Conservation (phyloP, 2,329 filamentous ascomycete genomes). For the Graphiopsis chlorocephala region DNA sequence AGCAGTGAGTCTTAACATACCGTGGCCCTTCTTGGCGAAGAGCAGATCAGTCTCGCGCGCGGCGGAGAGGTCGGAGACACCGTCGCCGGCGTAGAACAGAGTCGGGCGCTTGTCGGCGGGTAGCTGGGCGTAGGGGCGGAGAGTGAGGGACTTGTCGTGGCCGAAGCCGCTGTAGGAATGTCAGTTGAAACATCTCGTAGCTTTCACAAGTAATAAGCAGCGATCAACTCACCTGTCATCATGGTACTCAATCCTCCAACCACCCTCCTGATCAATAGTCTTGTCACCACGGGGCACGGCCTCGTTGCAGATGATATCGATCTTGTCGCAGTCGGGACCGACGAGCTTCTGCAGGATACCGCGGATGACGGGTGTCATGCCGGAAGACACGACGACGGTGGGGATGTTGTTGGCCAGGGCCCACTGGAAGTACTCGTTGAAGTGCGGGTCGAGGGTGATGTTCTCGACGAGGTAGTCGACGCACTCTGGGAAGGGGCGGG, state of each 20-base stretch:
- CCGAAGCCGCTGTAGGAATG: conserved; percentile 65
- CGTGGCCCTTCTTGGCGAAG: conserved; percentile 88
- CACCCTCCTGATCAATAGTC: conserved; percentile 72
- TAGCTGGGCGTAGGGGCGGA: conserved; percentile 78
- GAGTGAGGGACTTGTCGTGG: conserved; percentile 94
- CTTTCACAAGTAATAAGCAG: not conserved
- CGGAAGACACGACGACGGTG: conserved; percentile 85
- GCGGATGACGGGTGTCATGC: conserved; percentile 89
- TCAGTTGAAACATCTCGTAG: not conserved
- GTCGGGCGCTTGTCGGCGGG: conserved; percentile 67
- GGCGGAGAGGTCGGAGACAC: conserved; percentile 87
- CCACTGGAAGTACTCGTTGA: conserved; percentile 86
- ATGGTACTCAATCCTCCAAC: conserved; percentile 86
- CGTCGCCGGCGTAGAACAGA: conserved; percentile 93
- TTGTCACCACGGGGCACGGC: conserved; percentile 66
- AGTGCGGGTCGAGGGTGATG: conserved; percentile 84
- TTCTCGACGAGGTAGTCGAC: conserved; percentile 74
- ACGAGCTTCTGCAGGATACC: conserved; percentile 77
- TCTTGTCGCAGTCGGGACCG: conserved; percentile 71
- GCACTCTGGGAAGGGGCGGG: conserved; percentile 76
- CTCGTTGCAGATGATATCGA: conserved; percentile 89
- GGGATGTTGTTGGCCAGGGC: conserved; percentile 78
- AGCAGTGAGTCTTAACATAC: conserved; percentile 43
- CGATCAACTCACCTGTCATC: conserved; percentile 66
- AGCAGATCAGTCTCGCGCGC: conserved; percentile 89